These are phyloP conservation scores for Tylopilus balloui DNA, from an alignment of 768 basidiomycete species.

Conservation along the genomic window DNA sequence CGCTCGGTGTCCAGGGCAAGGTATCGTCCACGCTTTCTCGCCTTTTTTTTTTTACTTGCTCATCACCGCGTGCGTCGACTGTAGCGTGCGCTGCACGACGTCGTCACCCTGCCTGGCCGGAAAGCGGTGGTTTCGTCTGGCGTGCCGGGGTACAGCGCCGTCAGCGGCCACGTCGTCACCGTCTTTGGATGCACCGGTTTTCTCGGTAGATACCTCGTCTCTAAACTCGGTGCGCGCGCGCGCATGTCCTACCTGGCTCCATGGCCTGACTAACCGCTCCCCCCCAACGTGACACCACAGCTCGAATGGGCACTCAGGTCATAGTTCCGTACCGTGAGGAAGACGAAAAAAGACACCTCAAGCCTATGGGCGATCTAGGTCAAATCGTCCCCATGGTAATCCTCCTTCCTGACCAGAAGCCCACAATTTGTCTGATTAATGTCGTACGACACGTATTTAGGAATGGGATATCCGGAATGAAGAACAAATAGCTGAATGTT, in stretches of 20 bases:
- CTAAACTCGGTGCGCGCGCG: slow-evolving; percentile 70
- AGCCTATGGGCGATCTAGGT: slow-evolving; percentile 93
- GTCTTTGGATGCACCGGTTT: slow-evolving; percentile 98
- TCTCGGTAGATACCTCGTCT: slow-evolving; percentile 88
- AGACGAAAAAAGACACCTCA: slow-evolving; percentile 85
- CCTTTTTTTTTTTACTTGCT: neutral
- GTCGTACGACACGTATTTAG: slow-evolving; percentile 38
- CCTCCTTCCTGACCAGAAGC: slow-evolving; percentile 16
- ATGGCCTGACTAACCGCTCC: neutral
- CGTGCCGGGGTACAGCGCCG: slow-evolving; percentile 78
- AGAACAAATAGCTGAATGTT: slow-evolving; percentile 86
- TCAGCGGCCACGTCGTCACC: slow-evolving; percentile 88
- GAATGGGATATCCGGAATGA: slow-evolving; percentile 96
- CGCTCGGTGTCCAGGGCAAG: slow-evolving; percentile 43
- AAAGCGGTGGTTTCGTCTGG: slow-evolving; percentile 76
- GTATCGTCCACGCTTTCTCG: slow-evolving; percentile 23
- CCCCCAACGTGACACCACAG: slow-evolving; percentile 42
- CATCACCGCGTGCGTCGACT: neutral
- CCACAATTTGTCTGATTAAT: slow-evolving; percentile 24
- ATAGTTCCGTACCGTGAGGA: slow-evolving; percentile 94
- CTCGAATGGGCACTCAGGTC: slow-evolving; percentile 89
- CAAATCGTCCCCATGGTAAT: slow-evolving; percentile 91
- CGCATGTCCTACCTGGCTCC: neutral
- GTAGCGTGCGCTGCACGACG: slow-evolving; percentile 76
- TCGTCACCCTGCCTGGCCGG: slow-evolving; percentile 51